phyloP scores from a whole-genome alignment of 768 basidiomycete species.

The Cystobasidium onofrii region DNA sequence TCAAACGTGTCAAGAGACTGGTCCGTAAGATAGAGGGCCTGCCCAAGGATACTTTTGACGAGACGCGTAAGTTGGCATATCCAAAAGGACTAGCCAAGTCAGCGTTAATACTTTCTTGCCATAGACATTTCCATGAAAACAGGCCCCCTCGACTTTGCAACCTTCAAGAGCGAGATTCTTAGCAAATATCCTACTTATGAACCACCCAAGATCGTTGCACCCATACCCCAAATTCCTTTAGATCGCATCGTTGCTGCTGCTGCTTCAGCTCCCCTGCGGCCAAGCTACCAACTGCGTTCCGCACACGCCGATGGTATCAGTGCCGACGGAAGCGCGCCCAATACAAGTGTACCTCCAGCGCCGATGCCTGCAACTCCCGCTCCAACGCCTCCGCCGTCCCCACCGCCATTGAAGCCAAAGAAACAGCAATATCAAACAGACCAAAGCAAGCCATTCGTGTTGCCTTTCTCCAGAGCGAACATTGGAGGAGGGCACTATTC shows the following conservation, averaged over 20 bases:
- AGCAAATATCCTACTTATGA: conserved; percentile 94
- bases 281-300: conserved; percentile 47
- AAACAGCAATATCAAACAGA: conserved; percentile 99
- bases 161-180: conserved; percentile 79
- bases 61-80: neutral
- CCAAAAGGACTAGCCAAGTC: too few species aligned
- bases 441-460: conserved; percentile 82
- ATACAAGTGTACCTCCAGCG: neutral
- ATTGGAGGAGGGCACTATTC: conserved; percentile 35
- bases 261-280: conserved; percentile 78
- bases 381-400: conserved; percentile 54
- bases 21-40: conserved; percentile 77
- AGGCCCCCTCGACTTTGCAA: conserved; percentile 78
- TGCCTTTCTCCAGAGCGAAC: conserved; percentile 70
- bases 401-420: conserved; percentile 73
- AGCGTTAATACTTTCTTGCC: conserved; percentile 45
- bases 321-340: conserved; percentile 22
- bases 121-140: conserved; percentile 56
- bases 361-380: conserved; percentile 69
- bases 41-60: conserved; percentile 44
- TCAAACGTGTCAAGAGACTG: conserved; percentile 69
- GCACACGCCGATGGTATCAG: conserved; percentile 18
- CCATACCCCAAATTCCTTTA: conserved; percentile 41
- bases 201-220: conserved; percentile 50
- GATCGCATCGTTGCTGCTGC: conserved; percentile 72